Evolutionary conservation across 345 rosid genomes (phyloP), one percentile per base, ranked within the genome.

Genomic region (Kernera saxatilis): DNA sequence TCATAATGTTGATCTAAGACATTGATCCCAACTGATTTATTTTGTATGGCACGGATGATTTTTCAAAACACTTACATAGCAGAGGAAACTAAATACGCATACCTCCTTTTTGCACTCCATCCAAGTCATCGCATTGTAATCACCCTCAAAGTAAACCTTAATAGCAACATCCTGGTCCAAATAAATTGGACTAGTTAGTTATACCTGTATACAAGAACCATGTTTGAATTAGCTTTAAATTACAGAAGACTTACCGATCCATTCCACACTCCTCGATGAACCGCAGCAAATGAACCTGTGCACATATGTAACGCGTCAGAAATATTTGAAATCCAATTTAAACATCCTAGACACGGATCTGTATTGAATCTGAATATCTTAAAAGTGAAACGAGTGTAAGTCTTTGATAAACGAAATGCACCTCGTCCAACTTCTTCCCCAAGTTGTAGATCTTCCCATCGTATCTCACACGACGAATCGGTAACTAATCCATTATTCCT

Each of bases 361-460:
- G 25, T 15, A 52, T 7, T n/a, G 36, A 15, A 32, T 17, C 17
- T 9, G 40, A 49, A 45, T 29, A 21, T 33, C 30, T 48, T 3
- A 50, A 45, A 18, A 12, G 35, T n/a, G 14, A 70, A 67, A 32
- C 44, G 29, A 26, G 79, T 72, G 35, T 6, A 49, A 52, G 35
- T 32, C 9, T 41, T 11, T 51, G 50, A 64, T 60, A 61, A 61
- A 75, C 3, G 7, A 63, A 26, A 39, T 40, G 73, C 81, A 90
- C 97, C 98, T 86, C 87, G 85, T 12, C 97, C 98, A 54, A 90
- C 76, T 81, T 87, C 87, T 76, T 86, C 91, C 41, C 92, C 84
- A 32, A 93, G 69, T 50, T 73, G 77, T 23, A 93, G 84, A 75
- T 88, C 87, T 76, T 90, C 87, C 94, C 92, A 93, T 11, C 7